Conservation (phyloP, 371 early-diverging fungal genomes). For the Coemansia sp. region DNA sequence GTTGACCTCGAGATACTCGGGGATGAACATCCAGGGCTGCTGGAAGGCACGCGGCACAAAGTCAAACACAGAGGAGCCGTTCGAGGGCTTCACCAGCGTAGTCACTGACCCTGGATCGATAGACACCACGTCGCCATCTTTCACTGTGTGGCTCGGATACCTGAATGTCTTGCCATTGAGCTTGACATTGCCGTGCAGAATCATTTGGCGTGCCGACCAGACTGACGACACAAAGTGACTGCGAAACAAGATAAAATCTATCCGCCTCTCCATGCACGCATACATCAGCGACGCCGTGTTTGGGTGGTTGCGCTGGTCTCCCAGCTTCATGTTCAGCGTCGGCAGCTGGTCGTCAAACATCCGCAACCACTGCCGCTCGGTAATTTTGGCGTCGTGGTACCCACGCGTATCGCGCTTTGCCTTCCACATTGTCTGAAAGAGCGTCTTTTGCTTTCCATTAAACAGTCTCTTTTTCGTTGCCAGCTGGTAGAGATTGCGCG, state of each 20-base stretch:
- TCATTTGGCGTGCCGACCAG: slow-evolving; percentile 78
- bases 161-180: slow-evolving; percentile 85
- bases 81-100: slow-evolving; percentile 58
- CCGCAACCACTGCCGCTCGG: slow-evolving; percentile 77
- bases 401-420: slow-evolving; percentile 90
- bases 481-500: slow-evolving; percentile 85
- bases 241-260: slow-evolving; percentile 91
- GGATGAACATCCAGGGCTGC: slow-evolving; percentile 94
- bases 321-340: slow-evolving; percentile 58
- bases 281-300: slow-evolving; percentile 80
- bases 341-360: slow-evolving; percentile 74
- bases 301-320: slow-evolving; percentile 58
- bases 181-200: slow-evolving; percentile 82
- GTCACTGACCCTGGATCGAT: slow-evolving; percentile 78
- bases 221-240: slow-evolving; percentile 85
- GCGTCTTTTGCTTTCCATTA: slow-evolving; percentile 68
- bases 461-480: slow-evolving; percentile 58
- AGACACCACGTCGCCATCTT: slow-evolving; percentile 86
- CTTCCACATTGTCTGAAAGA: slow-evolving; percentile 91
- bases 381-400: slow-evolving; percentile 88
- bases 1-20: slow-evolving; percentile 95
- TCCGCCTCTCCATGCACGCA: slow-evolving; percentile 84
- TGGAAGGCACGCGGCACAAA: slow-evolving; percentile 78
- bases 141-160: slow-evolving; percentile 73
- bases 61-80: slow-evolving; percentile 54